These are phyloP conservation scores for Rutidosis leptorrhynchoides DNA, from an alignment of 129 eudicot genomes.

Conservation along the genomic window DNA sequence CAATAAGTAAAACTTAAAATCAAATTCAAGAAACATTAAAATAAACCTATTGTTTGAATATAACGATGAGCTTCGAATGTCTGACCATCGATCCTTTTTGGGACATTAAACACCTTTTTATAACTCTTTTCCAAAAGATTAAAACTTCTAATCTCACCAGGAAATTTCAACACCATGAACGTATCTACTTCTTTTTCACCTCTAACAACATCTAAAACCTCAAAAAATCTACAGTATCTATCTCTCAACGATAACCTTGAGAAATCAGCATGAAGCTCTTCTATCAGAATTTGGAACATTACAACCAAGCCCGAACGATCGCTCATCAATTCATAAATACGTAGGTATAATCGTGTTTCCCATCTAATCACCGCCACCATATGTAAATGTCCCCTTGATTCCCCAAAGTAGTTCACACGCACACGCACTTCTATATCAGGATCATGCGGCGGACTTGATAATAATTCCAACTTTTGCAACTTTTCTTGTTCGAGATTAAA, in stretches of 20 bases:
- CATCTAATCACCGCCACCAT: background rate
- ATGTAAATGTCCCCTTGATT: slow-evolving; percentile 41
- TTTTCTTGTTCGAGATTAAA: slow-evolving; percentile 24
- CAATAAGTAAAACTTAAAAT: too few species aligned
- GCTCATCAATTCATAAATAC: slow-evolving; percentile 27
- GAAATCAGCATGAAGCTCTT: too few species aligned
- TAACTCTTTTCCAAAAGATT: background rate
- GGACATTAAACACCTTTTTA: slow-evolving; percentile 1
- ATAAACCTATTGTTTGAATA: background rate
- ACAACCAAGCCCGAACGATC: slow-evolving; percentile 21
- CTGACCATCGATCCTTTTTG: background rate
- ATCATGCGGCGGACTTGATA: too few species aligned
- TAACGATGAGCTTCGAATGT: background rate
- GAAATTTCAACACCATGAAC: background rate
- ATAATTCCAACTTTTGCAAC: background rate
- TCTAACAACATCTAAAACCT: background rate
- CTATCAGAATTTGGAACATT: slow-evolving; percentile 14
- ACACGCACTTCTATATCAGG: too few species aligned
- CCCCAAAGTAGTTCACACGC: slow-evolving; percentile 37
- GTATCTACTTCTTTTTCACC: slow-evolving; percentile 5
- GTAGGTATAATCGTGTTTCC: background rate
- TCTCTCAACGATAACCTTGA: too few species aligned
- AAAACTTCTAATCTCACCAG: background rate
- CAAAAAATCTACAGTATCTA: too few species aligned
- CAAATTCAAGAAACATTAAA: too few species aligned